Evolutionary conservation across 2,329 filamentous ascomycete species (phyloP), one percentile per base, ranked within the genome.

Genomic region (Venturiaceae sp.): DNA sequence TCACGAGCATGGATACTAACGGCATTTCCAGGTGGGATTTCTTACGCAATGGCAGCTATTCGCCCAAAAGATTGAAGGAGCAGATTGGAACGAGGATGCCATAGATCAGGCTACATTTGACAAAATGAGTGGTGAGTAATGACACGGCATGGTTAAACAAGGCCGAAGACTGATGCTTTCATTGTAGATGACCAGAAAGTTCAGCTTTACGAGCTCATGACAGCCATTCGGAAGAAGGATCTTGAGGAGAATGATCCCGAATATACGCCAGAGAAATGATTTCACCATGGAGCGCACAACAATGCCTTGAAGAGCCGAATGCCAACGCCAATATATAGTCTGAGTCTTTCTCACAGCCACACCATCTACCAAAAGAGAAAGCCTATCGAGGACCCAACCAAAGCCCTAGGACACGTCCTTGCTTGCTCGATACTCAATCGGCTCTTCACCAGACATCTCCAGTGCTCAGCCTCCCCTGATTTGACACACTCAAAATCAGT

Each of bases 31-130:
- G 90, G 90, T 97, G 66, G 94, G 92, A 1, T 99, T 99, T 72
- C 79, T 99, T 65, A 92, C 89, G 0, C 92, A 97, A 72, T 99
- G 92, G 92, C 94, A 99, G 72, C 76, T 90, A 56, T 99, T 97
- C 69, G 92, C 91, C 1, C 92, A 99, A 70, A 86, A 90, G 69
- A 76, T 99, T 16, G 92, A 97, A 68, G 92, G 92, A 0, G 87
- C 95, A 57, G 72, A 80, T 0, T 97, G 94, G 94, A 79, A 82
- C 60, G 92, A 87, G 1, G 89, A 90, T 63, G 92, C 86, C 70
- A 80, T 97, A 70, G 92, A 97, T 63, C 83, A 83, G 64, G 78
- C 76, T 0, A 96, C 96, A 73, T 77, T 97, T 58, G 86, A 90
- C 61, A 96, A 96, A 74, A 89, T 97, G 90, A 97, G 88, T 71